Evolutionary conservation across 148 eudicot species (phyloP).

Genomic region (Pouteria glomerata): DNA sequence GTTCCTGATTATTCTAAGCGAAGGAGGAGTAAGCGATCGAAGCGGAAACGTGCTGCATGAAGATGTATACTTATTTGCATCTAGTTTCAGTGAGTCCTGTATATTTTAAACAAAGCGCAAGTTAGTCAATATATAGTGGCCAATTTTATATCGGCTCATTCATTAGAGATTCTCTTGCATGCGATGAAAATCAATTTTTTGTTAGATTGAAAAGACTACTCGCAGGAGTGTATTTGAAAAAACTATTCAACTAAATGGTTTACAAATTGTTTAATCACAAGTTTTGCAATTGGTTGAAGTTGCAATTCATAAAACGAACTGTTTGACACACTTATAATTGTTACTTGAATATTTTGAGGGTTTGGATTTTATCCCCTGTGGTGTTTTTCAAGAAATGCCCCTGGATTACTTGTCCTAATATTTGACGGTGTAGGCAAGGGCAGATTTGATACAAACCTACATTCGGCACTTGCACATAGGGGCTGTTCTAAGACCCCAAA

Average conservation of each 20-base stretch:
- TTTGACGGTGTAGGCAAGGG: background rate
- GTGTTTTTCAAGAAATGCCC: background rate
- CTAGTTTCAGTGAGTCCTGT: conserved; percentile 40
- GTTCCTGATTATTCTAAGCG: conserved; percentile 60
- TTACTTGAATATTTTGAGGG: background rate
- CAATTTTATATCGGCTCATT: conserved; percentile 30
- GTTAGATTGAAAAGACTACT: conserved; percentile 1
- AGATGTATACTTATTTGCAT: conserved; percentile 23
- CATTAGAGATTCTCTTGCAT: conserved; percentile 6
- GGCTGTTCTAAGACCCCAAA: background rate
- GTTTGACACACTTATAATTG: background rate
- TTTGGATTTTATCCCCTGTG: background rate
- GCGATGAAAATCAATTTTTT: conserved; percentile 9
- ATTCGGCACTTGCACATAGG: too few species aligned
- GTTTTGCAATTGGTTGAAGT: background rate
- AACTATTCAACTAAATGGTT: background rate
- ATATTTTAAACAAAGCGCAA: conserved; percentile 28
- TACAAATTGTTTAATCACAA: background rate
- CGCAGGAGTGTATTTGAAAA: background rate
- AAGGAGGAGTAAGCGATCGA: conserved; percentile 86
- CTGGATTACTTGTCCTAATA: background rate
- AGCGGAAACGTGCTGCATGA: conserved; percentile 84
- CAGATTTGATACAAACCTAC: background rate
- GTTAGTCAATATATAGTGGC: conserved; percentile 41
- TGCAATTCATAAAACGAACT: background rate